Evolutionary conservation across 2,329 filamentous ascomycete species (phyloP), one percentile per base, ranked within the genome.

Genomic region (Hypoxylon sp.): DNA sequence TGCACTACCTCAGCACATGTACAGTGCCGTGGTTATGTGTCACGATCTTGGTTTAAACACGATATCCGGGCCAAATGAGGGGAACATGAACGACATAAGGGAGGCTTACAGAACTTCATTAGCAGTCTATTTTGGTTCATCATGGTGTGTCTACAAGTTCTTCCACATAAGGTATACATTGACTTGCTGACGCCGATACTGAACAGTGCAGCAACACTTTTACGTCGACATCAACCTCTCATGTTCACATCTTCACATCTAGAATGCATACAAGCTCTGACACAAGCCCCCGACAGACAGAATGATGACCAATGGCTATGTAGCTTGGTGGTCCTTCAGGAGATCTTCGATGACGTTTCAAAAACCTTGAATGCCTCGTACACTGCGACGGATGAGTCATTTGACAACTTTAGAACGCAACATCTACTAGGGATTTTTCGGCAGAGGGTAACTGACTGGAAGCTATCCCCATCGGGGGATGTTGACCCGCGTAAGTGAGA

Each of bases 21-120:
- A 70, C 26, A 68, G 68, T 31, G 68, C 68, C 19, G 58, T 68
- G 37, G 61, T 65, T 14, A 70, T 70, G 68, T 65, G 65, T 33
- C 65, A 70, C 6, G 68, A 70, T 35, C 68, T 70, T 46, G 65
- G 52, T 11, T 59, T 70, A 14, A 39, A 14, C 3, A 29, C 53
- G 5, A 13, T 37, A 22, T 42, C 50, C 4, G 59, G 39, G 22
- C 19, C 13, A 22, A 48, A 54, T 17, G 53, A 50, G 10, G 33
- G 31, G 5, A 42, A 52, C 17, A 22, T 29, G 4, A 46, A 37
- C 1, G 26, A 65, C 2, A 29, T n/a, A 9, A 56, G 56, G 26
- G 65, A 70, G 14, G 29, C 37, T 4, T 63, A 33, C 26, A 68
- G 68, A 46, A 70, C 68, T 29, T 52, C 62, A 46, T 55, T 70